Evolutionary conservation across 306 rosid species (phyloP), one percentile per base, ranked within the genome.

Genomic region (Sechiopsis laciniata): DNA sequence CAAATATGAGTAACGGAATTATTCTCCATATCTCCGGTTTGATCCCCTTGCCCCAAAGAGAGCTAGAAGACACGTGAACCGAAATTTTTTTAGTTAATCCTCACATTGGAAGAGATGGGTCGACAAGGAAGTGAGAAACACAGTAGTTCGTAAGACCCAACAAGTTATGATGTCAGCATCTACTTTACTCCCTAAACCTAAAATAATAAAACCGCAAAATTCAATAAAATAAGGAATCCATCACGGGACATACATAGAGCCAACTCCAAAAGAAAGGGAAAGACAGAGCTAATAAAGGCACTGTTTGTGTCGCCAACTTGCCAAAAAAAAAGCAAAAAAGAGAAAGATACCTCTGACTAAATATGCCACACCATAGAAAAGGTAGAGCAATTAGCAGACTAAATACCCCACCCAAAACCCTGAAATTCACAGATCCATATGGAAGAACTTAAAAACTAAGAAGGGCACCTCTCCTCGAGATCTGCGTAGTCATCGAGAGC

Each of bases 391-490:
- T 12, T 32, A n/a, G 13, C 40, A 71, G 75, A 56, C 77, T 54
- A 65, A 65, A 65, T 19, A 65, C 32, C 53, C 32, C 53, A 55
- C 32, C 73, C 77, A 71, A 13, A 21, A 24, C 50, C 13, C 83
- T 35, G 69, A 32, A 80, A 72, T 71, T 78, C 77, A 69, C 80
- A 64, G 50, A 29, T 26, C 40, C 77, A 73, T 19, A 65, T 19
- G 62, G 42, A 77, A 53, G 52, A 32, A 24, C 64, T 45, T 55
- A 78, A 35, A 61, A 77, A 55, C 48, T 58, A 16, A 22, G 37
- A 80, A 37, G 81, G 78, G 80, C 74, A 82, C 76, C 73, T 66
- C 73, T 66, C 91, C 94, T 91, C 91, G 90, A 89, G 93, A 89
- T 91, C 91, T 81, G 80, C 86, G 87, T 79, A 60, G 66, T 58